Conservation (phyloP, 352 stramenopile species). For the Blastocystis sp. region DNA sequence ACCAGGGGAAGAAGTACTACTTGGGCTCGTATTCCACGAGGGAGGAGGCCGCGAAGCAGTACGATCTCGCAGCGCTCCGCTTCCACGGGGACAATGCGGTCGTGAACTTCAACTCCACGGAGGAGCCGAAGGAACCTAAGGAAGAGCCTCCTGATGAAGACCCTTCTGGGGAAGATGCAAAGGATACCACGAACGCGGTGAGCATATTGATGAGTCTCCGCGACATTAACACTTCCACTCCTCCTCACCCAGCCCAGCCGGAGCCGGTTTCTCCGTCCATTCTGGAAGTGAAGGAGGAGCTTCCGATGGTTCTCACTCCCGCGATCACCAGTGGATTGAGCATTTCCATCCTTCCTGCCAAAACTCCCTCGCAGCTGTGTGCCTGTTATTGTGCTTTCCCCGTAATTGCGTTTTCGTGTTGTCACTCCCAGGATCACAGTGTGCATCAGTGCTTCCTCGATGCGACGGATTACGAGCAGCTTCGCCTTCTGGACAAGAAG, state of each 20-base stretch:
- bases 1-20: slow-evolving; percentile 61
- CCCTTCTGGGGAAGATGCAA: neutral
- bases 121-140: neutral
- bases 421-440: slow-evolving; percentile 1
- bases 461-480: neutral
- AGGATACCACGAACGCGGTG: neutral
- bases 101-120: slow-evolving; percentile 33
- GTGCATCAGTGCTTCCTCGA: slow-evolving; percentile 4
- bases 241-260: too few relatives aligned
- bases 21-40: slow-evolving; percentile 46
- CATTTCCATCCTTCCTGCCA: neutral
- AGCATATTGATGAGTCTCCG: neutral
- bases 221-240: neutral
- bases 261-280: too few relatives aligned
- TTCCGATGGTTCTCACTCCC: too few relatives aligned
- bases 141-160: neutral
- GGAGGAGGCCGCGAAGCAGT: slow-evolving; percentile 41
- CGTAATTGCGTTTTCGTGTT: neutral
- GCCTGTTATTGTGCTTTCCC: slow-evolving; percentile 20
- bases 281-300: too few relatives aligned
- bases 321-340: too few relatives aligned
- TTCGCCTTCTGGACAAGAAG: neutral
- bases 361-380: slow-evolving; percentile 13
- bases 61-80: slow-evolving; percentile 25
- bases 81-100: slow-evolving; percentile 16